A percentile compares a stretch with the other conserved stretches of the same genome.
phyloP scores from a whole-genome alignment of 176 grass and related monocot species.

The Thalia dealbata region DNA sequence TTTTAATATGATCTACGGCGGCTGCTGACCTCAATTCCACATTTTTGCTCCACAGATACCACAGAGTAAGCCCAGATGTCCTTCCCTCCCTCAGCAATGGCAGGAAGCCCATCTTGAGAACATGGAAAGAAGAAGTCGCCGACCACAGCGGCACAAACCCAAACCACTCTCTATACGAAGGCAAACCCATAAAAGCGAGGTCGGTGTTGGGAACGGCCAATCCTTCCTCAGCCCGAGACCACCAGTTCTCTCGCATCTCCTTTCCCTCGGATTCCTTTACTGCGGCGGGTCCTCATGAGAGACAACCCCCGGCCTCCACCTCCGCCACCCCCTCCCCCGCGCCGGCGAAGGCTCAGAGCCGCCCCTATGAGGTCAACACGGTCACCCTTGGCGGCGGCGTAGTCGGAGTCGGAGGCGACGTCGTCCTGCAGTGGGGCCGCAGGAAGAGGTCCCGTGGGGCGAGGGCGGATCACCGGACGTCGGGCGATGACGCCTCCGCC shows the following conservation, averaged over 20 bases:
- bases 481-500: no score
- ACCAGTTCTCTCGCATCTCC: background rate
- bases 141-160: constrained; percentile 14
- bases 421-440: no score
- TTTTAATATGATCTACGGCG: no score
- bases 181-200: constrained; percentile 24
- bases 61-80: constrained; percentile 45
- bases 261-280: constrained; percentile 6
- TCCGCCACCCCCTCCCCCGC: no score
- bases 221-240: background rate
- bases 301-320: no score
- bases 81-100: constrained; percentile 27
- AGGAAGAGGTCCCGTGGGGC: no score
- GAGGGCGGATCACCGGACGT: no score
- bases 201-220: constrained; percentile 11
- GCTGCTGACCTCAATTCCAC: background rate
- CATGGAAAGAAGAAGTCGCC: constrained; percentile 27
- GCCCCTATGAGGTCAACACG: no score
- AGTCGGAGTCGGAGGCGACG: no score
- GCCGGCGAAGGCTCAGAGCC: no score
- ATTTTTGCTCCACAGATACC: constrained; percentile 31
- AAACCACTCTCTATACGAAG: constrained; percentile 15
- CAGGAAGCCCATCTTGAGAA: constrained; percentile 30
- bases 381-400: no score
- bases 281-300: no score